Conservation (phyloP, 805 yeast genomes). For the Candida tallmaniae region DNA sequence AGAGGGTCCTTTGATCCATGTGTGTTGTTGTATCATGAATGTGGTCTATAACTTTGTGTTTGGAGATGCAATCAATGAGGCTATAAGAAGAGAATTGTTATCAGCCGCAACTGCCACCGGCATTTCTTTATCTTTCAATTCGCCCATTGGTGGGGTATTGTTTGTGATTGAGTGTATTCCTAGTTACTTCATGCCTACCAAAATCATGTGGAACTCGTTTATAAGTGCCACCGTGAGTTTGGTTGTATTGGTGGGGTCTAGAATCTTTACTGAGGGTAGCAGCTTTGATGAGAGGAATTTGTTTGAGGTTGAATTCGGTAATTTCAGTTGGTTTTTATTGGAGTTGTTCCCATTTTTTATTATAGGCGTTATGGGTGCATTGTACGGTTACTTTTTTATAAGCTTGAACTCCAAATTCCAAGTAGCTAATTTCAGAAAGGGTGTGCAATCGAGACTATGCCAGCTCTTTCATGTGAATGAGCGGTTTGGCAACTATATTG, state of each 20-base stretch:
- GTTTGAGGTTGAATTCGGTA: slow-evolving; percentile 62
- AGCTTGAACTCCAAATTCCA: slow-evolving; percentile 37
- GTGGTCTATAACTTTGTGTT: slow-evolving; percentile 19
- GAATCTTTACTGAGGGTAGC: slow-evolving; percentile 35
- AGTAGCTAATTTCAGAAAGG: slow-evolving; percentile 28
- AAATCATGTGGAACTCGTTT: slow-evolving; percentile 78
- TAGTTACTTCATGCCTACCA: slow-evolving; percentile 57
- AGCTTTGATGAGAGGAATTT: slow-evolving; percentile 43
- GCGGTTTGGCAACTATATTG: slow-evolving; percentile 34
- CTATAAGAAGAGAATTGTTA: slow-evolving; percentile 58
- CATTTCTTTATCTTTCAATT: slow-evolving; percentile 76
- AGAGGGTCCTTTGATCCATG: slow-evolving; percentile 84
- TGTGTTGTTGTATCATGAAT: slow-evolving; percentile 57
- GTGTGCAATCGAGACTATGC: slow-evolving; percentile 17
- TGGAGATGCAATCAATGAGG: slow-evolving; percentile 42
- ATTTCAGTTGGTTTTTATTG: slow-evolving; percentile 65
- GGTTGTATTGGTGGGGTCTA: slow-evolving; percentile 45
- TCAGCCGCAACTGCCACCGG: slow-evolving; percentile 82
- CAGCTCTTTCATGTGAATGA: slow-evolving; percentile 14
- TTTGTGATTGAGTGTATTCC: slow-evolving; percentile 70
- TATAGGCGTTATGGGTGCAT: slow-evolving; percentile 68
- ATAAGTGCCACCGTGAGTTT: slow-evolving; percentile 74
- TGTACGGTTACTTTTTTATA: slow-evolving; percentile 54
- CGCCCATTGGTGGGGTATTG: slow-evolving; percentile 85
- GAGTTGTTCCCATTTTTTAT: slow-evolving; percentile 71